phyloP scores from a whole-genome alignment of 768 basidiomycete genomes.

The Auricularia sp. region DNA sequence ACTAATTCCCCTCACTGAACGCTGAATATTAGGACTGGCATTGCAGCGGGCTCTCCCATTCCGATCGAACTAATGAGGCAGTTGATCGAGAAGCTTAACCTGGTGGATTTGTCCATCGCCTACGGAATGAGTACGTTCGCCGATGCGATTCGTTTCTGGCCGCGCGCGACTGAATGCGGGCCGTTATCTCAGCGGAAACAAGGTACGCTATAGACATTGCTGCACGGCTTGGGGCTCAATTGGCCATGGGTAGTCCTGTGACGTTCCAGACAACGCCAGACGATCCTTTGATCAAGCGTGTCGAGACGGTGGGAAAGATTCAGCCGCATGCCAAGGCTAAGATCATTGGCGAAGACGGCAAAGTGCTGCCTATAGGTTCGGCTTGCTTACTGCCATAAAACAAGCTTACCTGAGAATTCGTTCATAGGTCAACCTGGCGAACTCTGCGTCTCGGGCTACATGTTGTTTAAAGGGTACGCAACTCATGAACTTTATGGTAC shows the following conservation, averaged over 20 bases:
- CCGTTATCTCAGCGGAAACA: conserved; percentile 48
- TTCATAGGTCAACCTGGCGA: conserved; percentile 45
- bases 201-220: conserved; percentile 26
- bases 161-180: too few species aligned
- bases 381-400: neutral
- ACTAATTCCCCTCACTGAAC: neutral
- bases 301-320: conserved; percentile 72
- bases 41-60: conserved; percentile 69
- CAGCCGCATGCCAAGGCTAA: conserved; percentile 74
- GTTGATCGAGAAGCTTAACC: conserved; percentile 55
- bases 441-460: conserved; percentile 62
- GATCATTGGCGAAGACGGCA: conserved; percentile 46
- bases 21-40: conserved; percentile 49
- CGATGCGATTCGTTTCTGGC: neutral
- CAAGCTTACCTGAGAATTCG: neutral
- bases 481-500: neutral
- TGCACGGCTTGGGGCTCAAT: neutral
- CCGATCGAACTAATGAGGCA: conserved; percentile 73
- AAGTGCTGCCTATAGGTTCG: conserved; percentile 56
- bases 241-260: conserved; percentile 44
- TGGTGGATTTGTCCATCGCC: conserved; percentile 62
- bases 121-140: conserved; percentile 74
- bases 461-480: conserved; percentile 66
- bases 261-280: conserved; percentile 68
- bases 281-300: conserved; percentile 62